These are phyloP conservation scores for Cystobasidium tubakii DNA, from an alignment of 768 basidiomycete species.

Conservation along the genomic window DNA sequence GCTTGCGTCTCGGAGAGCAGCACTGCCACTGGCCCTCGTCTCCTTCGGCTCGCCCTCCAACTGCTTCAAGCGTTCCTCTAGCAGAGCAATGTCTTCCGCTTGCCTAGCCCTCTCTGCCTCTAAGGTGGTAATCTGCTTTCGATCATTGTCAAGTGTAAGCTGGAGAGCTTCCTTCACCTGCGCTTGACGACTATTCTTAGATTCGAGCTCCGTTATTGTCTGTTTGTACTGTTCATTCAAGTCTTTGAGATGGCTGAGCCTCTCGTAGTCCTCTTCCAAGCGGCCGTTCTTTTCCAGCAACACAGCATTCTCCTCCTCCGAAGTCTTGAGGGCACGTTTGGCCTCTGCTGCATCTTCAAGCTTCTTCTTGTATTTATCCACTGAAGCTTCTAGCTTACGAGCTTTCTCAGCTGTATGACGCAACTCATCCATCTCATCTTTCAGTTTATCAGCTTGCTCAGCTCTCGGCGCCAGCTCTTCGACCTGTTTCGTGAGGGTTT, in stretches of 20 bases:
- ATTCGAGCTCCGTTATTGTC: slow-evolving; percentile 74
- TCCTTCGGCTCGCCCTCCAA: neutral
- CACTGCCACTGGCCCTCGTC: neutral
- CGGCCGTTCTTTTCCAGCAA: slow-evolving; percentile 85
- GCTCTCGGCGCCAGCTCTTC: slow-evolving; percentile 71
- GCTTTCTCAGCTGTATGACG: slow-evolving; percentile 87
- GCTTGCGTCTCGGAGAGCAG: neutral
- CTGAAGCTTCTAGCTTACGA: slow-evolving; percentile 90
- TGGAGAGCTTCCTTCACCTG: slow-evolving; percentile 68
- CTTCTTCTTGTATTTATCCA: slow-evolving; percentile 99
- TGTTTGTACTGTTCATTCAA: slow-evolving; percentile 87
- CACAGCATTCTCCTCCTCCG: slow-evolving; percentile 87
- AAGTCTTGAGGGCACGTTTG: slow-evolving; percentile 50
- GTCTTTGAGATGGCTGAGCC: slow-evolving; percentile 75
- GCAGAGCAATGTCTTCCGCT: slow-evolving; percentile 75
- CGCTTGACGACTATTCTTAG: slow-evolving; percentile 60
- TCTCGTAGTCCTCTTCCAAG: slow-evolving; percentile 85
- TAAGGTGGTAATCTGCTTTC: slow-evolving; percentile 58
- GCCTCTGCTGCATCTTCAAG: slow-evolving; percentile 82
- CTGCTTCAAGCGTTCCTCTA: slow-evolving; percentile 61
- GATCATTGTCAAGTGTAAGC: slow-evolving; percentile 73
- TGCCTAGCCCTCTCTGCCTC: slow-evolving; percentile 65
- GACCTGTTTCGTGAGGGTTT: slow-evolving; percentile 41
- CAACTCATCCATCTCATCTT: slow-evolving; percentile 92
- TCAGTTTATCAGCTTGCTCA: slow-evolving; percentile 69